These are phyloP conservation scores for Vitellaria paradoxa DNA, from an alignment of 179 eudicot species.

Conservation along the genomic window DNA sequence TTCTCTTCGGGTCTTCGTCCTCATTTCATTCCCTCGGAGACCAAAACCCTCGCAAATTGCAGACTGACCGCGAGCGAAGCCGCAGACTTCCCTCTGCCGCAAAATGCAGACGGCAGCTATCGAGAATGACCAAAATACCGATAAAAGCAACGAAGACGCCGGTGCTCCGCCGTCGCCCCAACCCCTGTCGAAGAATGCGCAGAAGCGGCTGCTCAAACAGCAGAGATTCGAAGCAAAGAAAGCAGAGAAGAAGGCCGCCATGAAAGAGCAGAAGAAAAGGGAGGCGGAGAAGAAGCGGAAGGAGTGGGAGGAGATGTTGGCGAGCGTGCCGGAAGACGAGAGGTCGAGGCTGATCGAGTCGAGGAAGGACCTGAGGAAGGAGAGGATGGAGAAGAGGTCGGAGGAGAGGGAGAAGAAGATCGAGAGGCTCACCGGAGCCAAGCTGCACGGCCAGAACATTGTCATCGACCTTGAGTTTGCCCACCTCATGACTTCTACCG, in stretches of 20 bases:
- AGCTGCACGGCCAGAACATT: constrained; percentile 53
- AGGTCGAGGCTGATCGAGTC: constrained; percentile 50
- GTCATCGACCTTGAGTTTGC: constrained; percentile 75
- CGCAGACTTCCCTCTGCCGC: no score
- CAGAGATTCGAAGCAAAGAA: constrained; percentile 49
- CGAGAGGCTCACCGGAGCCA: constrained; percentile 47
- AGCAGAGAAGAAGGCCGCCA: constrained; percentile 51
- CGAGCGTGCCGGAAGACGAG: constrained; percentile 57
- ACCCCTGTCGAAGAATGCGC: constrained; percentile 44
- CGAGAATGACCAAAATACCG: no score
- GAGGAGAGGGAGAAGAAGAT: constrained; percentile 55
- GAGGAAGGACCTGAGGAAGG: constrained; percentile 47
- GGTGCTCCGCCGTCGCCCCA: background rate
- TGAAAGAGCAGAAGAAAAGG: constrained; percentile 48
- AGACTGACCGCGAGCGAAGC: no score
- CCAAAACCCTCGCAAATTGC: no score
- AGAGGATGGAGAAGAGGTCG: constrained; percentile 59
- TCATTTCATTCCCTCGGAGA: no score
- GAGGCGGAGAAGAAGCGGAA: constrained; percentile 59
- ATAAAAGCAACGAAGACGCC: no score
- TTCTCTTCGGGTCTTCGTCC: no score
- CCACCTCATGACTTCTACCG: constrained; percentile 58
- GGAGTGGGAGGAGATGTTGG: constrained; percentile 75
- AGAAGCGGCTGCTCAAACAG: constrained; percentile 47
- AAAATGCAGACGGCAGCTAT: no score